These are phyloP conservation scores for Kluyveromyces sp. DNA, from an alignment of 1,139 yeast species.

Conservation along the genomic window DNA sequence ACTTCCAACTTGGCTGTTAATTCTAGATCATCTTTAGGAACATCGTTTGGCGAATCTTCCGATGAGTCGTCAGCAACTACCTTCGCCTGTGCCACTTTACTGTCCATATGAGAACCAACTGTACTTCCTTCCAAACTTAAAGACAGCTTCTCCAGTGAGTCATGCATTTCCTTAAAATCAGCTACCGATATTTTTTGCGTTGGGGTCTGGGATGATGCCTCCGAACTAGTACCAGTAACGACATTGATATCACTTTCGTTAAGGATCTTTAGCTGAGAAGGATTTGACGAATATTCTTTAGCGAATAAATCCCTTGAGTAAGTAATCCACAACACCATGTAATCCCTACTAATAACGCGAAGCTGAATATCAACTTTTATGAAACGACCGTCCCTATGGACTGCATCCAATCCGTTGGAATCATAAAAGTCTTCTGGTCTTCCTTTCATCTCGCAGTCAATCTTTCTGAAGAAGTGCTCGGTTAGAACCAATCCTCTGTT, in stretches of 20 bases:
- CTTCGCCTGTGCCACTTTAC: background rate
- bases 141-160: conserved; percentile 4
- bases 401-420: conserved; percentile 59
- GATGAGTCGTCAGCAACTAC: background rate
- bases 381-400: conserved; percentile 60
- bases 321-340: conserved; percentile 78
- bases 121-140: conserved; percentile 9
- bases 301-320: conserved; percentile 49
- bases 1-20: conserved; percentile 17
- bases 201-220: conserved; percentile 21
- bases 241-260: conserved; percentile 30
- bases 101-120: conserved; percentile 7
- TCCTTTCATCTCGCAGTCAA: conserved; percentile 26
- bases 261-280: conserved; percentile 33
- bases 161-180: conserved; percentile 13
- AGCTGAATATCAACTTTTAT: conserved; percentile 72
- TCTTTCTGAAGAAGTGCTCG: conserved; percentile 77
- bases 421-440: conserved; percentile 39
- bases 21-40: conserved; percentile 13
- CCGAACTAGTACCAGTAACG: conserved; percentile 27
- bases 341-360: conserved; percentile 54
- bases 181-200: conserved; percentile 16
- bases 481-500: conserved; percentile 60
- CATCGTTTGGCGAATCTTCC: background rate
- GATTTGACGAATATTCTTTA: conserved; percentile 26